A percentile compares a stretch with the other conserved stretches of the same genome.
Evolutionary conservation across 2,329 filamentous ascomycete genomes (phyloP).

Genomic region (Alternaria postmessia): DNA sequence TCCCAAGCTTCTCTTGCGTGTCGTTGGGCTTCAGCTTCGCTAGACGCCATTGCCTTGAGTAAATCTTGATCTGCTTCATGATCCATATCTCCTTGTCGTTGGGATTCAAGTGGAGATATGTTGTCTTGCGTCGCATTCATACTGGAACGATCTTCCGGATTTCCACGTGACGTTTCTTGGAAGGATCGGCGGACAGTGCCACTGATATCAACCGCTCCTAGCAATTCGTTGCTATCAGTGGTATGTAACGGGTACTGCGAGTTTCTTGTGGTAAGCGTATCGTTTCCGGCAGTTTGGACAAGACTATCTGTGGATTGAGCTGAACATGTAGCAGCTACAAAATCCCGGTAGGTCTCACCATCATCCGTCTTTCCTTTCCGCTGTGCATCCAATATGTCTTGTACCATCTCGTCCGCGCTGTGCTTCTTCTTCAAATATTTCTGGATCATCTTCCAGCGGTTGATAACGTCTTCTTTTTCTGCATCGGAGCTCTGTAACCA

Average conservation of each 20-base stretch:
- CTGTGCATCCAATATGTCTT: constrained; percentile 18
- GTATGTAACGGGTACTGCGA: background rate
- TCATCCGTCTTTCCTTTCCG: background rate
- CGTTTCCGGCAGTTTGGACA: background rate
- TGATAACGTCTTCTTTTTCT: constrained; percentile 25
- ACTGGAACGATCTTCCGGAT: background rate
- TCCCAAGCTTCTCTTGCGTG: constrained; percentile 6
- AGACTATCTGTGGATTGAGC: background rate
- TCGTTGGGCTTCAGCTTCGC: constrained; percentile 16
- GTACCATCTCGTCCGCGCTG: constrained; percentile 24
- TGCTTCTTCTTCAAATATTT: constrained; percentile 19
- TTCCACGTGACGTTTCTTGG: background rate
- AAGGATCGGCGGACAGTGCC: background rate
- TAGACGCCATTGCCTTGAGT: constrained; percentile 24
- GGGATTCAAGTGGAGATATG: background rate
- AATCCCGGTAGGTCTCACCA: background rate
- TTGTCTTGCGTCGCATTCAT: background rate
- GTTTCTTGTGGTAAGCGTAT: background rate
- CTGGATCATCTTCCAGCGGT: constrained; percentile 22
- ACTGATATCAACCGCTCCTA: background rate
- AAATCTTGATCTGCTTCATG: constrained; percentile 9
- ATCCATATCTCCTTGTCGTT: background rate
- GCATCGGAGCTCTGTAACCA: constrained; percentile 25
- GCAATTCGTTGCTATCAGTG: background rate
- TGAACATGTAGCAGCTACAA: background rate